These are phyloP conservation scores for Phaeotremella skinneri DNA, from an alignment of 768 basidiomycete genomes.

Conservation along the genomic window DNA sequence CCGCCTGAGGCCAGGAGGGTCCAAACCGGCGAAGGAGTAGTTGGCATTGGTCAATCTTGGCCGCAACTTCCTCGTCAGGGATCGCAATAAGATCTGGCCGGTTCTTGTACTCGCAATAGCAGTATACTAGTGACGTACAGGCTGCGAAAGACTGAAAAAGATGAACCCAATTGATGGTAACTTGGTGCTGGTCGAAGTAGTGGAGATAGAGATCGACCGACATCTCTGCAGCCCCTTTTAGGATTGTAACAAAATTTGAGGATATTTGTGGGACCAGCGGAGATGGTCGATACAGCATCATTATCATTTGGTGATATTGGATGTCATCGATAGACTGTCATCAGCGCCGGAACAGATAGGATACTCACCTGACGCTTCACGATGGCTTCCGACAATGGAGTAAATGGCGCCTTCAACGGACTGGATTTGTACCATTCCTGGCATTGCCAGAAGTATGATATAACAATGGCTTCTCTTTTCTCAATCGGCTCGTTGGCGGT, in stretches of 20 bases:
- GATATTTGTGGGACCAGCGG: constrained; percentile 15
- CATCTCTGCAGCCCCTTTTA: constrained; percentile 2
- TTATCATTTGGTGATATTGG: constrained; percentile 18
- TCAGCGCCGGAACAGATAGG: background rate
- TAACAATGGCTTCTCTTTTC: constrained; percentile 14
- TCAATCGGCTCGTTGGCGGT: background rate
- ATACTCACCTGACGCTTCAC: constrained; percentile 16
- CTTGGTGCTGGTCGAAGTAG: constrained; percentile 5
- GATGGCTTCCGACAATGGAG: constrained; percentile 16
- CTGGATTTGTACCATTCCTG: constrained; percentile 14
- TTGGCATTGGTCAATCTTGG: constrained; percentile 6
- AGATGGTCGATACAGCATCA: constrained; percentile 19
- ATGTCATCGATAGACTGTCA: constrained; percentile 11
- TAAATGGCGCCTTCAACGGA: constrained; percentile 14
- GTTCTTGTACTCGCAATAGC: constrained; percentile 3
- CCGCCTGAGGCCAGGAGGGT: constrained; percentile 7
- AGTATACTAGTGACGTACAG: constrained; percentile 13
- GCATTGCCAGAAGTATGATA: background rate
- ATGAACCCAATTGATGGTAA: constrained; percentile 18
- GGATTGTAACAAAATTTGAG: constrained; percentile 10
- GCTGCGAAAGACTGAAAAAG: constrained; percentile 16
- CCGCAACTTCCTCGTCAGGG: constrained; percentile 2
- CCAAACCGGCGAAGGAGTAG: constrained; percentile 4
- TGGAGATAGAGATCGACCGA: constrained; percentile 18
- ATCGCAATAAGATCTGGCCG: constrained; percentile 11